Conservation (phyloP, 2,329 filamentous ascomycete species). For the Hypoxylon sp. region DNA sequence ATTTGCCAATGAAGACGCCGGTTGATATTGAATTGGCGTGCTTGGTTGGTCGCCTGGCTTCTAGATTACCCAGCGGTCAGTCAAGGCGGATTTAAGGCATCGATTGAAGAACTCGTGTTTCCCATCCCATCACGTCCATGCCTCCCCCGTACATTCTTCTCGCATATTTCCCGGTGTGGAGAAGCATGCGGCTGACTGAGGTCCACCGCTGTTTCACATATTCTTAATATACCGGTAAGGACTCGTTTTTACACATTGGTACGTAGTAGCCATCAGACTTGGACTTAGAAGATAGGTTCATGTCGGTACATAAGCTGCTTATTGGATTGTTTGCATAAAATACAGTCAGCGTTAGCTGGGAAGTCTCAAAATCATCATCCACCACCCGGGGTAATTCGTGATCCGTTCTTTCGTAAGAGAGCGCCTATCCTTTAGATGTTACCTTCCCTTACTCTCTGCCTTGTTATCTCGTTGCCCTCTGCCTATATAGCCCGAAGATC, state of each 20-base stretch:
- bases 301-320: conserved; percentile 10
- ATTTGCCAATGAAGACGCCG: conserved; percentile 30
- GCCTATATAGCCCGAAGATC: conserved; percentile 31
- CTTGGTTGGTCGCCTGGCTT: conserved; percentile 27
- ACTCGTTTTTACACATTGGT: conserved; percentile 12
- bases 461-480: background rate
- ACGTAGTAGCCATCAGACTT: conserved; percentile 8
- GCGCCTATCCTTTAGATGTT: conserved; percentile 4
- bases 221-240: conserved; percentile 34
- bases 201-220: conserved; percentile 28
- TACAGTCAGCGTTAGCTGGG: conserved; percentile 29
- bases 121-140: conserved; percentile 9
- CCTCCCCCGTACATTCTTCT: conserved; percentile 7
- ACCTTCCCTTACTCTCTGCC: conserved; percentile 2
- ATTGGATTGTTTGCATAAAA: conserved; percentile 18
- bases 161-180: conserved; percentile 17
- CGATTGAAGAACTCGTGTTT: conserved; percentile 5
- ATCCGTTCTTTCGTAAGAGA: conserved; percentile 4
- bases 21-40: conserved; percentile 30
- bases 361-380: conserved; percentile 1
- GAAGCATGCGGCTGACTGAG: conserved; percentile 40
- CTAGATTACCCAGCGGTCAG: background rate
- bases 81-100: conserved; percentile 29
- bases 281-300: background rate
- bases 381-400: conserved; percentile 15